Evolutionary conservation across 768 basidiomycete genomes (phyloP), one percentile per base, ranked within the genome.

Genomic region (Boletus vermiculosoides): DNA sequence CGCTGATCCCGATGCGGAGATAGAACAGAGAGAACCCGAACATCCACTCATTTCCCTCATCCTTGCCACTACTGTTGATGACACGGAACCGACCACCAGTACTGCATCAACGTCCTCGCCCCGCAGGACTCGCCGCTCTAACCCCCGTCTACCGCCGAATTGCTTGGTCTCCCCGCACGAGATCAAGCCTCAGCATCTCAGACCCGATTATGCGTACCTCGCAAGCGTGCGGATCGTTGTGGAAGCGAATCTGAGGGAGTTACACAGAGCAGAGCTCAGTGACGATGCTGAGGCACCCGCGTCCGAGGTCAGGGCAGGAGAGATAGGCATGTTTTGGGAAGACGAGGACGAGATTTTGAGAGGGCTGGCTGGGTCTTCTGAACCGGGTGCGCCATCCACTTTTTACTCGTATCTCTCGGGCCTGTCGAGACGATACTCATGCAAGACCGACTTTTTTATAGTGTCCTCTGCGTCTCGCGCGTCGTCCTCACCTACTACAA

Each of bases 161-260:
- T 63, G 66, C 52, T 10, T 28, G 0, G 54, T 67, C 23, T 67
- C 67, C 7, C 58, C 68, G 4, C 37, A 52, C 46, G 42, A 58
- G 36, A 68, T 68, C 42, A 54, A 58, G 12, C 62, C 68, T 4
- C 65, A 71, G 28, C 70, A 78, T 22, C 66, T 69, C 18, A 58
- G 77, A 16, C 79, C 79, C 0, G 83, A 85, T 61, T 85, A 83
- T 66, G 69, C 71, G 2, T 84, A 75, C 67, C 76, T 84, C 13
- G 74, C 80, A 3, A 78, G 80, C 15, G 81, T 74, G 10, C 76
- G 83, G 13, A 69, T 78, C 23, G 70, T 83, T 11, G 73, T 84
- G 16, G 83, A 85, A 61, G 73, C 76, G 33, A 85, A 83, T 56
- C 52, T 84, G 56, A 73, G 69, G 12, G 80, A 81, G 12, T 50